Evolutionary conservation across 2,329 filamentous ascomycete species (phyloP), one percentile per base, ranked within the genome.

Genomic region (Cordyceps farinosa): DNA sequence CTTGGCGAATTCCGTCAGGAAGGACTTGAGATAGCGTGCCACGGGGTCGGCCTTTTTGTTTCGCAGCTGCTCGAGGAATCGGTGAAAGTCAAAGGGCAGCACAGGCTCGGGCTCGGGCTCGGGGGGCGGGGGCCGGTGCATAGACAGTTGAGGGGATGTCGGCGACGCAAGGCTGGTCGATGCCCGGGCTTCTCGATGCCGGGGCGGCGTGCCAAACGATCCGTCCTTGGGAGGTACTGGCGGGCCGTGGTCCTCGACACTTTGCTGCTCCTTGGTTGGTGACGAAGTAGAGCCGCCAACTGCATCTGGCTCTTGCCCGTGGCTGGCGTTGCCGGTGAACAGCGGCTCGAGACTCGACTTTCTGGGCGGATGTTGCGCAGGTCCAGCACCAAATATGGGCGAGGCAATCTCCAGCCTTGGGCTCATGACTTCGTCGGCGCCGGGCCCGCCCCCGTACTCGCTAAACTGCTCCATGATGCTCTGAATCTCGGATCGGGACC

Each of bases 21-120:
- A 99, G 0, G 95, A 98, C 67, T 96, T 91, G 52, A 99, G 82
- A 72, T 97, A 99, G 67, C 94, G 90, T 5, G 96, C 96, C 2
- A 99, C 94, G 1, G 96, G 95, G 71, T 99, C 96, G n/a, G 95
- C 96, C 64, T 96, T 97, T 68, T 94, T 91, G 77, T 99, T 95
- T 65, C 95, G 89, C 38, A 99, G 81, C 76, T 99, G 95, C 74
- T 98, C 95, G 53, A 99, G 80, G 73, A 99, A 99, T 17, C 95
- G 87, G 76, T 99, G 95, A 70, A 99, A 99, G 77, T 99, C 95
- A 70, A 99, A 99, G 0, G 93, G 92, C 34, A 96, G 84, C 52
- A 90, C 84, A 8, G 93, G 89, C 73, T 98, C 95, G 0, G 90
- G 90, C 64, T 89, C 87, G 0, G 87, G 87, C 64, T 90, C 89